Conservation (phyloP, 805 yeast species). For the Lipomyces chichibuensis region DNA sequence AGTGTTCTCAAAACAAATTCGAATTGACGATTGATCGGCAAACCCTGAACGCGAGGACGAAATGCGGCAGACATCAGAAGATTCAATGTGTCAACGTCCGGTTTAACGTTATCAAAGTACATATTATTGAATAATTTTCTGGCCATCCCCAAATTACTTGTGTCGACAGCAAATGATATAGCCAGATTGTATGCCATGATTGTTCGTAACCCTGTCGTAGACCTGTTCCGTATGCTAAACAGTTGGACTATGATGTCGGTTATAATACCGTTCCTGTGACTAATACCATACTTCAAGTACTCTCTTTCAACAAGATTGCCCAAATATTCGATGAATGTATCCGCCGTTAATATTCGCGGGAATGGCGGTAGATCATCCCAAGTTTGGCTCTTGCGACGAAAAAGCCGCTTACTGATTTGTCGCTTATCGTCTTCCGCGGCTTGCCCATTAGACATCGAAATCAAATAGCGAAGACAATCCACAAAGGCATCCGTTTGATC, state of each 20-base stretch:
- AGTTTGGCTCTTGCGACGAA: background rate
- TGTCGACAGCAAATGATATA: slow-evolving; percentile 6
- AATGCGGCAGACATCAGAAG: slow-evolving; percentile 12
- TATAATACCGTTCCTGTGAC: slow-evolving; percentile 9
- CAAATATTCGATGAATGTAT: slow-evolving; percentile 10
- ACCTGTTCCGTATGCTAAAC: background rate
- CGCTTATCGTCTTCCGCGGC: background rate
- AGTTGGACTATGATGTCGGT: slow-evolving; percentile 1
- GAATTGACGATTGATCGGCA: background rate
- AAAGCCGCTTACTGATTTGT: background rate
- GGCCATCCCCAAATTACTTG: slow-evolving; percentile 3
- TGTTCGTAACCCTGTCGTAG: background rate
- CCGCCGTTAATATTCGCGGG: slow-evolving; percentile 10
- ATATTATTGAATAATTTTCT: slow-evolving; percentile 5
- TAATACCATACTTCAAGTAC: slow-evolving; percentile 9
- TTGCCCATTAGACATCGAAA: background rate
- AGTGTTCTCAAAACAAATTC: background rate
- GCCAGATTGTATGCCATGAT: slow-evolving; percentile 20
- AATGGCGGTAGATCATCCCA: slow-evolving; percentile 9
- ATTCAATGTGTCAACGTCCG: slow-evolving; percentile 24
- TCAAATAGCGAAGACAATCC: background rate
- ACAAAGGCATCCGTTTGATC: background rate
- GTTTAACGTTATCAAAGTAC: background rate
- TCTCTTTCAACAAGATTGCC: slow-evolving; percentile 3
- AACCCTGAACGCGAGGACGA: background rate